phyloP scores from a whole-genome alignment of 495 filamentous ascomycete species.

The Collariella sp. region DNA sequence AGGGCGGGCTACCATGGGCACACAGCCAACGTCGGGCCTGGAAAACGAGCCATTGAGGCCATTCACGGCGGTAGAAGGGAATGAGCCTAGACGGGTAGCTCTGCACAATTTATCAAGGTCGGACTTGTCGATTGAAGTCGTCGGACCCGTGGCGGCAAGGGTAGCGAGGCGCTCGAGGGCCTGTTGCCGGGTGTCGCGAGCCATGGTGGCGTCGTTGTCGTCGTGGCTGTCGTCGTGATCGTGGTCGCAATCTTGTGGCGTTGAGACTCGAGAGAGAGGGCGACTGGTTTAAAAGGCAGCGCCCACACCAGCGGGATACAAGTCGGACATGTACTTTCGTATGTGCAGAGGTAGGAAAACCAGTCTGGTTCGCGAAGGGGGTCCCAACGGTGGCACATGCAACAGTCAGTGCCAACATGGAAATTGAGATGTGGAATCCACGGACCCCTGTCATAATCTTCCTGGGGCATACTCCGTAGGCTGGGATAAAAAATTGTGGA shows the following conservation, averaged over 20 bases:
- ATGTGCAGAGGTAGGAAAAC: no score
- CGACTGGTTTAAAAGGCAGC: no score
- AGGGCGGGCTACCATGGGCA: conserved; percentile 42
- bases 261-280: no score
- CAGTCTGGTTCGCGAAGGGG: no score
- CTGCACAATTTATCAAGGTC: conserved; percentile 56
- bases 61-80: conserved; percentile 27
- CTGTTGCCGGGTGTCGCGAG: conserved; percentile 48
- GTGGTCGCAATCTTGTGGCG: no score
- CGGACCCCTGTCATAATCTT: no score
- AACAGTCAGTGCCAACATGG: background rate
- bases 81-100: conserved; percentile 40
- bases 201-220: conserved; percentile 25
- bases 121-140: conserved; percentile 46
- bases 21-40: conserved; percentile 29
- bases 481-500: no score
- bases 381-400: background rate
- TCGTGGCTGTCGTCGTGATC: background rate
- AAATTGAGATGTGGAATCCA: no score
- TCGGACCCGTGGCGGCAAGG: conserved; percentile 46
- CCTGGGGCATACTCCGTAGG: no score
- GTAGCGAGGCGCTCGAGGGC: conserved; percentile 66
- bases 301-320: no score
- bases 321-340: no score
- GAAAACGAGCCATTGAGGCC: conserved; percentile 17